phyloP scores from a whole-genome alignment of 2,329 filamentous ascomycete genomes.

The Cladosporium phlei region DNA sequence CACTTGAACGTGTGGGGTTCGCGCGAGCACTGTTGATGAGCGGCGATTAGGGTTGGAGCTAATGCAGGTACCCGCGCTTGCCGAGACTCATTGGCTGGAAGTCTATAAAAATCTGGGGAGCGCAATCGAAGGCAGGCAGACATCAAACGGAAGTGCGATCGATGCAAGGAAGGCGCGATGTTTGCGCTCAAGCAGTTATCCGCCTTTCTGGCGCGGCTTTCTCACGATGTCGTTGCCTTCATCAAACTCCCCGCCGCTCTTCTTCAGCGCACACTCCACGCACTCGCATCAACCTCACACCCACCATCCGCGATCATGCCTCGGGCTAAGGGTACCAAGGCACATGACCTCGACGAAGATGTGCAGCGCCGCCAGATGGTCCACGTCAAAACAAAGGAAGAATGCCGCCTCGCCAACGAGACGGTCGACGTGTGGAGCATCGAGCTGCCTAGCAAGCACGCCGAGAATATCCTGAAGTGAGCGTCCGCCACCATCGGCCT shows the following conservation, averaged over 20 bases:
- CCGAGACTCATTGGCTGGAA: no score
- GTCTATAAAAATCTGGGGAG: no score
- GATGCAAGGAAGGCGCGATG: constrained; percentile 18
- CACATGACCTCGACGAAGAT: constrained; percentile 6
- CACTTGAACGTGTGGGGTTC: neutral
- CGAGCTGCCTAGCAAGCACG: constrained; percentile 64
- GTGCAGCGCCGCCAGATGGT: constrained; percentile 28
- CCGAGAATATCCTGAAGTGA: constrained; percentile 69
- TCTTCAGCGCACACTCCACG: constrained; percentile 16
- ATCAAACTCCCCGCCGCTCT: constrained; percentile 12
- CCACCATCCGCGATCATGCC: constrained; percentile 18
- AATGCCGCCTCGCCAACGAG: constrained; percentile 45
- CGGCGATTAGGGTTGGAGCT: neutral
- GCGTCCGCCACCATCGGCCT: constrained; percentile 28
- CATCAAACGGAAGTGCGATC: constrained; percentile 6
- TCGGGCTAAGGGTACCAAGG: constrained; percentile 12
- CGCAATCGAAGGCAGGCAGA: no score
- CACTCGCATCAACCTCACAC: constrained; percentile 19
- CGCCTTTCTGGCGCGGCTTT: constrained; percentile 16
- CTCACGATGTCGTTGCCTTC: constrained; percentile 13
- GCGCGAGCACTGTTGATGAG: constrained; percentile 1
- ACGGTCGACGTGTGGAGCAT: constrained; percentile 64
- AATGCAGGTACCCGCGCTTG: constrained; percentile 4
- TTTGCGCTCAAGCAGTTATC: constrained; percentile 13
- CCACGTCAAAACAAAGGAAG: constrained; percentile 46